phyloP scores from a whole-genome alignment of 441 rosid species.

The Capsella rubella region DNA sequence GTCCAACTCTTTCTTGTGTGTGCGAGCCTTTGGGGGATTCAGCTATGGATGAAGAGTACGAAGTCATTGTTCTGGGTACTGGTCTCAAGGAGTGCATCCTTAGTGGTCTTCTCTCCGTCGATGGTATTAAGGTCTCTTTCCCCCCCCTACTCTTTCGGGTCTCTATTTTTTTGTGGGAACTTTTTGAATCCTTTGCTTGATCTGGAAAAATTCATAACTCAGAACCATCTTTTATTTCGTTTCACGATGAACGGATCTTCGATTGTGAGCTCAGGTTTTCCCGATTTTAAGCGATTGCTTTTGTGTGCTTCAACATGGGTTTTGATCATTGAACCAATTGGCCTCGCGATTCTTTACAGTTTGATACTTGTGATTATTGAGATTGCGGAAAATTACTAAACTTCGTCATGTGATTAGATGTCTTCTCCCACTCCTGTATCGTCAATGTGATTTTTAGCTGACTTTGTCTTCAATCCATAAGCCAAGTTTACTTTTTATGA shows the following conservation, averaged over 20 bases:
- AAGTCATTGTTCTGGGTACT: constrained; percentile 62
- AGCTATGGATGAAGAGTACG: constrained; percentile 63
- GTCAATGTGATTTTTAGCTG: neutral
- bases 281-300: constrained; percentile 2
- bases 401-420: neutral
- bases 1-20: constrained; percentile 7
- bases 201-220: neutral
- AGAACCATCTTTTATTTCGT: neutral
- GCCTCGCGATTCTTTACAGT: neutral
- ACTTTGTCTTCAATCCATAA: too few relatives aligned
- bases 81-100: constrained; percentile 70
- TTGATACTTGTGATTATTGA: neutral
- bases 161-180: neutral
- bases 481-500: neutral
- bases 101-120: constrained; percentile 66
- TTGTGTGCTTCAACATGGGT: neutral
- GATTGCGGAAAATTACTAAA: neutral
- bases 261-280: constrained; percentile 8
- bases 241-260: constrained; percentile 25
- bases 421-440: neutral
- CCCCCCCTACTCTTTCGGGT: neutral
- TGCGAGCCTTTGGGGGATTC: neutral
- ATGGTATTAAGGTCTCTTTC: constrained; percentile 57
- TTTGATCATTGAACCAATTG: neutral
- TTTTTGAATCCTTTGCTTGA: constrained; percentile 11